phyloP scores from a whole-genome alignment of 129 eudicot species.

The Artemisia annua region DNA sequence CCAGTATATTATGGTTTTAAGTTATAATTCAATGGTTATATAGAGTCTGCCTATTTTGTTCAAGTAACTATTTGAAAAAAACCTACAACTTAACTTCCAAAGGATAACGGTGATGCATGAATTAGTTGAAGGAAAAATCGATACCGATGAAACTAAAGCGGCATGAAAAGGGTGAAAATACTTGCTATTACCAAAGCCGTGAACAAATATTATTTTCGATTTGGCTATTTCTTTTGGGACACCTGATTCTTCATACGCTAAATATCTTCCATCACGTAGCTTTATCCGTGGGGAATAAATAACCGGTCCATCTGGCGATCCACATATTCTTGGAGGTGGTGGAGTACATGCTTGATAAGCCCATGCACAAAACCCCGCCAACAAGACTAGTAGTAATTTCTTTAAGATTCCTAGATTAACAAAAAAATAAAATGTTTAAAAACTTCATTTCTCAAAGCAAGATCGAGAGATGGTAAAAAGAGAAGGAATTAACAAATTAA shows the following conservation, averaged over 20 bases:
- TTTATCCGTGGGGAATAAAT: conserved; percentile 64
- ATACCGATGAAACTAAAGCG: conserved; percentile 49
- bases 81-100: no score
- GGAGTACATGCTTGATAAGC: conserved; percentile 58
- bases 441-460: neutral
- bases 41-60: no score
- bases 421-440: neutral
- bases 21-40: no score
- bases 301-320: conserved; percentile 63
- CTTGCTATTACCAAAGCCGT: conserved; percentile 60
- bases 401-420: neutral
- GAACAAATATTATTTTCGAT: conserved; percentile 55
- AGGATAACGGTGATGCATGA: no score
- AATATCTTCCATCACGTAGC: conserved; percentile 76
- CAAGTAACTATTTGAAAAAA: no score
- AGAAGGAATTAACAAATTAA: neutral
- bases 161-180: conserved; percentile 42
- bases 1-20: no score
- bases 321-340: conserved; percentile 65
- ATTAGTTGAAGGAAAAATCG: neutral
- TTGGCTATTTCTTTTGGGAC: conserved; percentile 66
- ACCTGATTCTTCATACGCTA: conserved; percentile 65
- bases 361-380: conserved; percentile 55
- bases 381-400: conserved; percentile 29
- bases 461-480: neutral